A percentile compares a stretch with the other conserved stretches of the same genome.
phyloP scores from a whole-genome alignment of 495 filamentous ascomycete species.

The Haplographium delicatum region DNA sequence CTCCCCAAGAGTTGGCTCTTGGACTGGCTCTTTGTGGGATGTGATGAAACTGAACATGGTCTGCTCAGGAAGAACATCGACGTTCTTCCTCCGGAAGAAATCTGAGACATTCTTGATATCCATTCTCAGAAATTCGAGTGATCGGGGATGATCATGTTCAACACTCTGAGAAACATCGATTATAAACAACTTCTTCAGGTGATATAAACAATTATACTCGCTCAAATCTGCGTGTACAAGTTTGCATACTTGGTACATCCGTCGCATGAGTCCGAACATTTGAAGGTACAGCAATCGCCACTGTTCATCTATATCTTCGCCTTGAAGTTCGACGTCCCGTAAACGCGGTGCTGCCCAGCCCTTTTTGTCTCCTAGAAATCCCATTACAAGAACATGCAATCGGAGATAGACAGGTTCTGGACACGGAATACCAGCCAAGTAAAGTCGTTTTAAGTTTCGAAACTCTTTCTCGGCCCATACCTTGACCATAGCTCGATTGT shows the following conservation, averaged over 20 bases:
- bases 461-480: constrained; percentile 99
- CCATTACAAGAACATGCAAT: constrained; percentile 88
- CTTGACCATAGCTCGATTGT: constrained; percentile 92
- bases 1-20: constrained; percentile 39
- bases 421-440: constrained; percentile 78
- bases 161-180: constrained; percentile 98
- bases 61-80: constrained; percentile 70
- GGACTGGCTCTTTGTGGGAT: constrained; percentile 42
- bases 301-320: constrained; percentile 43
- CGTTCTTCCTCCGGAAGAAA: constrained; percentile 82
- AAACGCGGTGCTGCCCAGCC: constrained; percentile 83
- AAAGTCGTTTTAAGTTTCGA: constrained; percentile 80
- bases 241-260: constrained; percentile 81
- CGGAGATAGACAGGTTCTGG: constrained; percentile 86
- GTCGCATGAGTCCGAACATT: constrained; percentile 80
- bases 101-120: constrained; percentile 94
- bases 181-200: constrained; percentile 76
- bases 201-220: constrained; percentile 94
- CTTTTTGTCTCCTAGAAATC: constrained; percentile 80
- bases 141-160: constrained; percentile 90
- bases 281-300: constrained; percentile 79
- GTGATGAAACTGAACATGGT: constrained; percentile 77
- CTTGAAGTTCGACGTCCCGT: constrained; percentile 62
- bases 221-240: constrained; percentile 95
- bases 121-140: constrained; percentile 89